phyloP scores from a whole-genome alignment of 148 eudicot species.

The Pouteria glomerata region DNA sequence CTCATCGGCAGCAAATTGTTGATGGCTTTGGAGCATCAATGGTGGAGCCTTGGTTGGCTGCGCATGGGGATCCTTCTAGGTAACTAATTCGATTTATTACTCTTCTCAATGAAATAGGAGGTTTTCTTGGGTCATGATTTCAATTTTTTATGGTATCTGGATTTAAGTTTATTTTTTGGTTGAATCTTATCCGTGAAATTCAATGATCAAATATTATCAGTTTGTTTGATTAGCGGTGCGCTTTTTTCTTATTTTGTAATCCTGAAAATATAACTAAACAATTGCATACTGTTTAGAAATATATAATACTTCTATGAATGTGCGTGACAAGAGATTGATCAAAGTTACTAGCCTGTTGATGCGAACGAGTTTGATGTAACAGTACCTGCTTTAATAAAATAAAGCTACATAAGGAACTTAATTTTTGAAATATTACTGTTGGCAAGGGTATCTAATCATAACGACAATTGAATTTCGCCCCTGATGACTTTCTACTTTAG shows the following conservation, averaged over 20 bases:
- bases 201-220: background rate
- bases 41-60: slow-evolving; percentile 98
- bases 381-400: background rate
- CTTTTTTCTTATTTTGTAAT: background rate
- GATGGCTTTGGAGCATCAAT: slow-evolving; percentile 64
- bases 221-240: background rate
- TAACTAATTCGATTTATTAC: slow-evolving; percentile 9
- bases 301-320: background rate
- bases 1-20: slow-evolving; percentile 43
- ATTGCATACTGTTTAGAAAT: background rate
- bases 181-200: background rate
- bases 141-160: too few relatives aligned
- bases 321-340: background rate
- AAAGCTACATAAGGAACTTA: too few relatives aligned
- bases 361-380: background rate
- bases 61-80: slow-evolving; percentile 93
- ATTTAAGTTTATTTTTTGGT: background rate
- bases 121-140: too few relatives aligned
- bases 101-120: background rate
- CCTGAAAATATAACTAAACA: background rate
- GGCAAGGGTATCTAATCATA: background rate
- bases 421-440: background rate
- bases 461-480: background rate
- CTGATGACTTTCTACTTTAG: background rate
- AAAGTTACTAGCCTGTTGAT: background rate